These are phyloP conservation scores for Rosa persica DNA, from an alignment of 306 rosid species.

Conservation along the genomic window DNA sequence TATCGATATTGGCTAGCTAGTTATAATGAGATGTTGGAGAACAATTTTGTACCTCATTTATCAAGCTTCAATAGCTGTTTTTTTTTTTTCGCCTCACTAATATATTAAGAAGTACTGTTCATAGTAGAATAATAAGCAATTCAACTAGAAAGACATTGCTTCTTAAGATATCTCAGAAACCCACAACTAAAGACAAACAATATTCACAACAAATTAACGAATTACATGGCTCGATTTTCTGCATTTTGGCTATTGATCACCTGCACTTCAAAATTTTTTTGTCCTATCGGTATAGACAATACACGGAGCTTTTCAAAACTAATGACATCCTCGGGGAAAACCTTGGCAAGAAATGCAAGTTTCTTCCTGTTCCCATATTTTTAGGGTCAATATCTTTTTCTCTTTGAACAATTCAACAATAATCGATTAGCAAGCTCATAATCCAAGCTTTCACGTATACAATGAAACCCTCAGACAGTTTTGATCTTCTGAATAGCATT, in stretches of 20 bases:
- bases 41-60: too few relatives aligned
- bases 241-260: slow-evolving; percentile 3
- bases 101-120: too few relatives aligned
- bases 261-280: background rate
- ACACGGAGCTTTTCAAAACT: background rate
- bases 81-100: too few relatives aligned
- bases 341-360: background rate
- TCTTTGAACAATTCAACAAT: background rate
- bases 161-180: background rate
- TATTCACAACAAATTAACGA: background rate
- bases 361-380: background rate
- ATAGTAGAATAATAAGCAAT: background rate
- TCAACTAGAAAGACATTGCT: background rate
- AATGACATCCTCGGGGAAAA: background rate
- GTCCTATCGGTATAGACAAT: background rate
- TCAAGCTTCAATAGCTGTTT: too few relatives aligned
- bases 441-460: background rate
- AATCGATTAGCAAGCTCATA: slow-evolving; percentile 3
- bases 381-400: background rate
- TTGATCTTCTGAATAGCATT: slow-evolving; percentile 59
- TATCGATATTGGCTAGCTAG: too few relatives aligned
- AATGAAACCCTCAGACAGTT: slow-evolving; percentile 33
- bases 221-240: background rate
- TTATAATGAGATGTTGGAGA: too few relatives aligned
- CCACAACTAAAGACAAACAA: background rate